Conservation (phyloP, 108 stramenopile species). For the Fragilaria crotonensis region DNA sequence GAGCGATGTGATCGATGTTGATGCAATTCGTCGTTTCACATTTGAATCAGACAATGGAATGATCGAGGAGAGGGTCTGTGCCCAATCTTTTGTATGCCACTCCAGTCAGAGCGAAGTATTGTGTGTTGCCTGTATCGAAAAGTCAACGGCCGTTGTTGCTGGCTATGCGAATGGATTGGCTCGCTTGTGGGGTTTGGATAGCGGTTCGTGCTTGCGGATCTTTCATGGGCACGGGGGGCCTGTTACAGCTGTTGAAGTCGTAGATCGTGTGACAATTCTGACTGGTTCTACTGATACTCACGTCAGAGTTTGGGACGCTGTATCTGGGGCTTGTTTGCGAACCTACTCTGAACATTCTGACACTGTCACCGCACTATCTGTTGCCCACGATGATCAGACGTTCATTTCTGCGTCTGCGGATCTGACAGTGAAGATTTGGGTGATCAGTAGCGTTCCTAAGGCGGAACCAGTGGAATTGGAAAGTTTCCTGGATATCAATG, state of each 20-base stretch:
- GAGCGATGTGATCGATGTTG: background rate
- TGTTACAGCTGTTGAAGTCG: constrained; percentile 9
- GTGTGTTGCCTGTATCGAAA: constrained; percentile 11
- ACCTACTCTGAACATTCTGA: constrained; percentile 12
- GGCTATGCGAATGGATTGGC: constrained; percentile 18
- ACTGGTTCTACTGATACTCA: constrained; percentile 22
- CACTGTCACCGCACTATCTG: constrained; percentile 9
- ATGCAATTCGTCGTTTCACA: background rate
- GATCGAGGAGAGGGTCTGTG: background rate
- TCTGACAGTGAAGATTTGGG: constrained; percentile 26
- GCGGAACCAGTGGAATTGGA: background rate
- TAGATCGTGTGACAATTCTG: constrained; percentile 20
- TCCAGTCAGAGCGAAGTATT: constrained; percentile 5
- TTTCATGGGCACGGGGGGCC: constrained; percentile 19
- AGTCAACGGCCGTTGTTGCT: constrained; percentile 9
- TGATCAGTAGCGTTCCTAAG: constrained; percentile 9
- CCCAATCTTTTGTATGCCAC: background rate
- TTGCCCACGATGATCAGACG: background rate
- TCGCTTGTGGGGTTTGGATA: constrained; percentile 14
- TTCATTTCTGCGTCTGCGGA: constrained; percentile 19
- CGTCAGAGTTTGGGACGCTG: constrained; percentile 26
- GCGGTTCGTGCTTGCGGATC: constrained; percentile 12
- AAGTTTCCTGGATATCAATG: background rate
- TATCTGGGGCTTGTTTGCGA: constrained; percentile 17
- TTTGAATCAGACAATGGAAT: background rate